Base-by-base conservation (phyloP, 345 rosid species). In the Eucalyptus tenuipes region DNA sequence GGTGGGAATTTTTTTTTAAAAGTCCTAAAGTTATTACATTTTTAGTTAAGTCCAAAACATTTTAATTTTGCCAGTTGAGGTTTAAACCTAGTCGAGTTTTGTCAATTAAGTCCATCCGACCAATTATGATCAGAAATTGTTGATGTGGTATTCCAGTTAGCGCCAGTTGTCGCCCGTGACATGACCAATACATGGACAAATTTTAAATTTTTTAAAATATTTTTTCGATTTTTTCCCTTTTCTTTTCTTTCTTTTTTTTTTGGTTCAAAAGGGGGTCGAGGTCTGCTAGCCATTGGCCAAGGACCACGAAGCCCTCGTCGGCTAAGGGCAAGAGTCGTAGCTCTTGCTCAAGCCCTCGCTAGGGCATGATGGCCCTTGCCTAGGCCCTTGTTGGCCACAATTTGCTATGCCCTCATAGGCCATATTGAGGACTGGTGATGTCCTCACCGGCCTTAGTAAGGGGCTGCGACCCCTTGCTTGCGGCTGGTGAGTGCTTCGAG, bases 81-180 rank as follows among this genome's bases (percentile, higher is more conserved):
- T 55, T 55, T 24, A 25, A 24, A 55, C 3, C 0, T 55, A 52
- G 1, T 29, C 0, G 1, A 29, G 14, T 61, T 29, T 29, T 29
- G 8, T 6, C 33, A 29, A 27, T 61, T 13, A 3, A 61, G 17
- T 29, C 2, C 0, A 13, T 61, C 0, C 3, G 4, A 12, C 0
- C 4, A 13, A 49, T 85, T 85, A 7, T 48, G 42, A 29, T 10
- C 7, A 49, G 49, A 37, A 49, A 85, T 25, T 18, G 1, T 20
- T 53, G 13, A 6, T 6, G 31, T 13, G 16, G 4, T 55, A 55
- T 55, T 22, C 29, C 0, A 55, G 13, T 55, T 10, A 10, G 4
- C 0, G 29, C 13, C 0, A 10, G 3, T 13, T 1, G 1, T 55
- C 0, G 55, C 61, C 0, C 3, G 0, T 13, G 31, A 6, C 68